Base-by-base conservation (phyloP, 2,329 filamentous ascomycete species). In the Diaporthe sp. region DNA sequence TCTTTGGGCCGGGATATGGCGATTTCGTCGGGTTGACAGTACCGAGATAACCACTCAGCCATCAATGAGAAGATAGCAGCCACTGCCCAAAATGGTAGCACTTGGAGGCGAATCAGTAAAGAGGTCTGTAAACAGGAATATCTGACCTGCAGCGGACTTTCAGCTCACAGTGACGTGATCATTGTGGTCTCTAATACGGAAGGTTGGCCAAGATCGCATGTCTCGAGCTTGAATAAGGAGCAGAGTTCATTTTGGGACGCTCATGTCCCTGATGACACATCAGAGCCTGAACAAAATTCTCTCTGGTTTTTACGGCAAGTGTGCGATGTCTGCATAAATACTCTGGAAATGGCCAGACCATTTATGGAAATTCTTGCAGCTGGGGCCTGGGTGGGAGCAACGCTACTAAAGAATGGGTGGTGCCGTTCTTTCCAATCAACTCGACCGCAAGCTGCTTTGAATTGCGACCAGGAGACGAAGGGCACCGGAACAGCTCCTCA, bases 61-160 rank as follows among this genome's bases (percentile, higher is more conserved):
- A 55, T 55, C n/a, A 55, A 55, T n/a, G 51, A 55, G n/a, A 55
- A 15, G 28, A 55, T 55, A 55, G 51, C n/a, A 28, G n/a, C 51
- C 9, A 9, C n/a, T 28, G 51, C 51, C n/a, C 51, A 55, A 8
- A 55, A 4, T 28, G 51, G 51, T 10, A 55, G 25, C 25, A 13
- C 51, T 28, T 55, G 51, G 51, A 55, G 9, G n/a, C 51, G 51
- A 28, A 28, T 55, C 51, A 28, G 12, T 22, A 49, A 49, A 49
- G 19, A 55, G n/a, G 51, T 3, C 25, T 55, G 51, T 22, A 28
- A 28, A 17, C 51, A 55, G 51, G 25, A 55, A 6, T 55, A 55
- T 55, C 25, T 55, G n/a, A 28, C n/a, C n/a, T 55, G 51, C 51
- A 55, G n/a, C 25, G 51, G 51, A 17, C 51, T 28, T n/a, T 55